Base-by-base conservation (phyloP, 345 rosid species). In the Fremontodendron californicum region DNA sequence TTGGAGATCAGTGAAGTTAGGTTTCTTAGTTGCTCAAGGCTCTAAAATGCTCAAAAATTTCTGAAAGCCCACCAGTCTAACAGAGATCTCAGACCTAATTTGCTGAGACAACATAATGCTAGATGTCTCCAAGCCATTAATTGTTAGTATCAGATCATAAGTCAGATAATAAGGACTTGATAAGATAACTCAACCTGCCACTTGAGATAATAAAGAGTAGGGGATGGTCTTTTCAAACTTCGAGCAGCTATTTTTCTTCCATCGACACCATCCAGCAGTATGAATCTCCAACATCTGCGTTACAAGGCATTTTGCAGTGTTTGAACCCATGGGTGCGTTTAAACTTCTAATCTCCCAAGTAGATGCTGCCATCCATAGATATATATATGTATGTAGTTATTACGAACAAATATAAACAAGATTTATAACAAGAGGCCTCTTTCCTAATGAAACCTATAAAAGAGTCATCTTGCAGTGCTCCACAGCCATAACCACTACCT, bases 291-390 rank as follows among this genome's bases (percentile, higher is more conserved):
- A 73, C 88, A 87, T 93, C 82, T 86, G 97, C 8, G 91, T 93
- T 76, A 93, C 90, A 73, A 95, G 87, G 87, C 94, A 90, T 83
- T 82, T 90, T 78, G 85, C 76, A 35, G 83, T 77, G 67, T 78
- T 86, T 48, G 93, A 82, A 82, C 93, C 94, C 84, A 77, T 78
- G 45, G 93, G 88, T 65, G 86, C 74, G 68, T 84, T 86, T 75
- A 93, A 76, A 84, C 79, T 83, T 84, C 88, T 87, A 60, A 96
- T 89, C 90, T 96, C 99, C 99, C 99, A 96, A 76, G 91, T 87
- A 58, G 96, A 93, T 75, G 99, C 99, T 96, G 79, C 75, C 85
- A 82, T 84, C 13, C 74, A 80, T 70, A 75, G 16, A 79, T 42
- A 76, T 51, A 76, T 39, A 67, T 35, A 76, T 35, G 21, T 15